Evolutionary conservation across 306 rosid genomes (phyloP).

Genomic region (Quercus variabilis): DNA sequence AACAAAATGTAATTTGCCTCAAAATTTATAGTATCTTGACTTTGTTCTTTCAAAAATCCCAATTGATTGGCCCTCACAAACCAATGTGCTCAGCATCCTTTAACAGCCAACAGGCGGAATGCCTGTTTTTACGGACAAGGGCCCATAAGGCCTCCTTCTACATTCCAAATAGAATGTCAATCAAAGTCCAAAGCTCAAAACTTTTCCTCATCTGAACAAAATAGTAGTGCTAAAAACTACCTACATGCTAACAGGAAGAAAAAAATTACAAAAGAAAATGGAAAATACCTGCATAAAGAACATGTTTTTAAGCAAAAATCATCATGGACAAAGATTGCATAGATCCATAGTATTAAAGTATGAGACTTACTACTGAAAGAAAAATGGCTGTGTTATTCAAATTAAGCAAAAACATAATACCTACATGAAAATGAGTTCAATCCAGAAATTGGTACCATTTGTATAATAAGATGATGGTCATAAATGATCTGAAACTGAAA

Average conservation of each 20-base stretch:
- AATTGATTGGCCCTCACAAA: no score
- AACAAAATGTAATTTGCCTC: no score
- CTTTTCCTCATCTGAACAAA: not conserved
- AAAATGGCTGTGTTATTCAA: not conserved
- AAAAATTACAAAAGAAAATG: not conserved
- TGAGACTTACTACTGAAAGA: not conserved
- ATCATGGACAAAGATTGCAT: not conserved
- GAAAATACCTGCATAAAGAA: not conserved
- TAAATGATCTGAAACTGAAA: conserved; percentile 56
- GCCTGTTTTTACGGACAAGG: no score
- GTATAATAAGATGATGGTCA: conserved; percentile 13
- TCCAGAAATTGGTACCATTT: not conserved
- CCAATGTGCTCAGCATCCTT: not conserved
- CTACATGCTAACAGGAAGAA: no score
- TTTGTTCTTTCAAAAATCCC: no score
- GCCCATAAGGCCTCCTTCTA: not conserved
- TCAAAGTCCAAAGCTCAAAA: no score
- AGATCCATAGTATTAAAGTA: not conserved
- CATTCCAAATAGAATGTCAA: not conserved
- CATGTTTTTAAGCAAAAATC: not conserved
- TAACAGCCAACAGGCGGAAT: not conserved
- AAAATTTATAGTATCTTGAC: no score
- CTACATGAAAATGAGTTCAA: not conserved
- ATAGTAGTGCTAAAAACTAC: not conserved
- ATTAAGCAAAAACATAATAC: not conserved